These are phyloP conservation scores for Corynespora cassiicola DNA, from an alignment of 2,329 filamentous ascomycete genomes.

Conservation along the genomic window DNA sequence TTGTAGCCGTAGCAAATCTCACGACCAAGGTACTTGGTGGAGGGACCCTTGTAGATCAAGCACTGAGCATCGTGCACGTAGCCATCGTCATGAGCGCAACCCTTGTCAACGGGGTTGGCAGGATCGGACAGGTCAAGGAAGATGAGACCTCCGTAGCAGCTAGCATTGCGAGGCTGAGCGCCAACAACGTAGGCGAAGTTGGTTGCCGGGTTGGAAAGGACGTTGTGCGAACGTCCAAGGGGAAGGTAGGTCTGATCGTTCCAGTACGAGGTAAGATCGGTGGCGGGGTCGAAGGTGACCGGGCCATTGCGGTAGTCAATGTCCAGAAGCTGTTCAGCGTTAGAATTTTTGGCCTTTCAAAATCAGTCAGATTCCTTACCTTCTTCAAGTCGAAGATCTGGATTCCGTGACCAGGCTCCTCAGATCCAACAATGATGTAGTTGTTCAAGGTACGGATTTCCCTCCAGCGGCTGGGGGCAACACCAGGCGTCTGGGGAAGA, in stretches of 20 bases:
- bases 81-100: constrained; percentile 56
- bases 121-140: constrained; percentile 65
- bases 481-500: constrained; percentile 52
- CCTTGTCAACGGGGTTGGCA: constrained; percentile 56
- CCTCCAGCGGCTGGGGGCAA: constrained; percentile 55
- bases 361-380: constrained; percentile 35
- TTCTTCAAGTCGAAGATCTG: constrained; percentile 66
- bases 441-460: constrained; percentile 56
- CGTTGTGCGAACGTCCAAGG: constrained; percentile 46
- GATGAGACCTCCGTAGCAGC: constrained; percentile 60
- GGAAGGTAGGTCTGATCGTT: constrained; percentile 30
- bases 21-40: constrained; percentile 55
- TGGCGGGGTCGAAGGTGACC: constrained; percentile 36
- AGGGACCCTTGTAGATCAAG: constrained; percentile 60
- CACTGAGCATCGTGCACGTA: constrained; percentile 69
- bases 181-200: constrained; percentile 43
- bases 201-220: constrained; percentile 43
- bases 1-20: constrained; percentile 67
- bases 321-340: constrained; percentile 55
- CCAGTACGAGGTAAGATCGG: constrained; percentile 34
- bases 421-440: constrained; percentile 50
- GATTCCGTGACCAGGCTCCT: constrained; percentile 59
- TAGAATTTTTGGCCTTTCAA: constrained; percentile 14
- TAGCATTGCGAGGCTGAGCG: constrained; percentile 37
- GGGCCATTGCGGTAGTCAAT: constrained; percentile 39